Conservation (phyloP, 441 rosid species). For the Oxalis stricta region DNA sequence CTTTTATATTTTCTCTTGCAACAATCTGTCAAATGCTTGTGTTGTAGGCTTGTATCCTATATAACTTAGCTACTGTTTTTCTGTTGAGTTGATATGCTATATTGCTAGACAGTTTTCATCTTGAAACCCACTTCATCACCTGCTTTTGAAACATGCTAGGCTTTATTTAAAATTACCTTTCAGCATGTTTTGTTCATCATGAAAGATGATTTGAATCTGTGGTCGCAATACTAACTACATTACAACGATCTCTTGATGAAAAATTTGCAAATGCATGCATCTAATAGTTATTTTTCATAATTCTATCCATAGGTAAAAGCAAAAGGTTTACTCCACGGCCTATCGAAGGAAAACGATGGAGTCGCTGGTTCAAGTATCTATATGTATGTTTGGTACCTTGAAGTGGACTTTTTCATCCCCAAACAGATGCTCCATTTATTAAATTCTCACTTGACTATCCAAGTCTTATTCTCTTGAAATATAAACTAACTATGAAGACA, state of each 20-base stretch:
- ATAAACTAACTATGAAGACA: not conserved
- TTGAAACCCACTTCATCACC: no score
- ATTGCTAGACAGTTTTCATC: no score
- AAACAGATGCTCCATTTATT: no score
- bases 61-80: no score
- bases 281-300: conserved; percentile 10
- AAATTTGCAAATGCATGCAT: conserved; percentile 1
- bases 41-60: no score
- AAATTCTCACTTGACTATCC: conserved; percentile 4
- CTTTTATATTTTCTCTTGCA: no score
- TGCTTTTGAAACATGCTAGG: no score
- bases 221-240: conserved; percentile 6
- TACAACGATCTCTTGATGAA: not conserved
- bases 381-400: conserved; percentile 32
- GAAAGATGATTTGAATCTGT: conserved; percentile 1
- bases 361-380: conserved; percentile 80
- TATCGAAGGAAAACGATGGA: conserved; percentile 67
- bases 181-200: not conserved
- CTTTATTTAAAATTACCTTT: no score
- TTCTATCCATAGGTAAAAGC: conserved; percentile 50
- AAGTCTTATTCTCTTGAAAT: not conserved
- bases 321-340: conserved; percentile 46
- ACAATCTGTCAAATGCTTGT: no score
- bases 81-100: no score
- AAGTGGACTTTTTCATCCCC: not conserved